Percentiles rank a stretch among this genome's conserved stretches.
Conservation (phyloP, 106 monocot genomes). For the Amphibolis antarctica region DNA sequence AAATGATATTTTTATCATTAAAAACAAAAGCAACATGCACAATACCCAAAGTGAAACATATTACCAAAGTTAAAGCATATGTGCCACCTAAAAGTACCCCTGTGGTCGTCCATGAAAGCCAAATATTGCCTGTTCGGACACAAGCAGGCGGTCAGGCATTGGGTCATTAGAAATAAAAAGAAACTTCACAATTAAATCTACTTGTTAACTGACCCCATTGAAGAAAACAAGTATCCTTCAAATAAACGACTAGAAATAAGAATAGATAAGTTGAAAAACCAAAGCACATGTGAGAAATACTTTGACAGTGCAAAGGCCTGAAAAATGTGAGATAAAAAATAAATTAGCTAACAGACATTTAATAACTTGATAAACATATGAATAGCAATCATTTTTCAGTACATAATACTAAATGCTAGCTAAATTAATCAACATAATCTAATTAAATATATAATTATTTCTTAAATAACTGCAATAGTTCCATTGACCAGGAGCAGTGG, state of each 20-base stretch:
- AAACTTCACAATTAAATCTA: background rate
- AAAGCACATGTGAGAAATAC: slow-evolving; percentile 43
- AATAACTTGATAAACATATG: too few species aligned
- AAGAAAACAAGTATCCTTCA: slow-evolving; percentile 88
- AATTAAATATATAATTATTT: too few species aligned
- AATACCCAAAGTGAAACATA: background rate
- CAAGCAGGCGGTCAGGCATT: background rate
- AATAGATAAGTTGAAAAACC: slow-evolving; percentile 73
- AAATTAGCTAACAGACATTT: background rate
- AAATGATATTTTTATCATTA: background rate
- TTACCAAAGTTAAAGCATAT: slow-evolving; percentile 99
- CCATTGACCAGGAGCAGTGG: too few species aligned
- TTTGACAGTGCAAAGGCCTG: slow-evolving; percentile 58
- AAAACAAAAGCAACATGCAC: background rate
- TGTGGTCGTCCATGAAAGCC: slow-evolving; percentile 59
- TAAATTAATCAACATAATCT: too few species aligned
- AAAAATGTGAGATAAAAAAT: slow-evolving; percentile 7
- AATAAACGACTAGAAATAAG: slow-evolving; percentile 72
- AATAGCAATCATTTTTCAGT: too few species aligned
- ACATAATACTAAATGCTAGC: too few species aligned
- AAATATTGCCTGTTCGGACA: slow-evolving; percentile 40
- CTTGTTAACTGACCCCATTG: slow-evolving; percentile 62
- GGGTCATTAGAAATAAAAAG: background rate
- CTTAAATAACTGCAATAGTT: too few species aligned
- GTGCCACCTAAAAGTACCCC: slow-evolving; percentile 95